A percentile compares a stretch with the other conserved stretches of the same genome.
phyloP scores from a whole-genome alignment of 345 rosid species.

The Populus tremula region DNA sequence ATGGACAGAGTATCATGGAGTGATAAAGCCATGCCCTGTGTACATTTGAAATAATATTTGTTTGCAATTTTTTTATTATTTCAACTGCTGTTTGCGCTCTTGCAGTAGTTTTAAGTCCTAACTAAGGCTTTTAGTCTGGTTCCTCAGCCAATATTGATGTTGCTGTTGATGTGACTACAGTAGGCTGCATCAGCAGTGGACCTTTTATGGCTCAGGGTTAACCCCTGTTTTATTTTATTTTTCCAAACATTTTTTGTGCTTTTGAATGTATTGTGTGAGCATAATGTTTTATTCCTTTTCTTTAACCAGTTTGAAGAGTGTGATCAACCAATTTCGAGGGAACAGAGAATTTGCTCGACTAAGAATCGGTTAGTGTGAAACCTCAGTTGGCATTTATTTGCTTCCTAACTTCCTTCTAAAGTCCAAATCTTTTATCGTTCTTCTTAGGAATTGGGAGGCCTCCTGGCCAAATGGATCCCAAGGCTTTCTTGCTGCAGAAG shows the following conservation, averaged over 20 bases:
- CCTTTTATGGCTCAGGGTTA: background rate
- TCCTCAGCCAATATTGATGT: background rate
- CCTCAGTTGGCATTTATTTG: background rate
- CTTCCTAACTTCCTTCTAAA: background rate
- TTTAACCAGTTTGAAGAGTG: conserved; percentile 47
- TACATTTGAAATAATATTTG: background rate
- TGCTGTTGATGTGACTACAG: background rate
- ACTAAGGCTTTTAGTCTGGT: background rate
- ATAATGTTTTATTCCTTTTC: background rate
- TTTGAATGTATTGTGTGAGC: background rate
- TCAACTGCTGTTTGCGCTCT: background rate
- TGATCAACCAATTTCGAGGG: conserved; percentile 67
- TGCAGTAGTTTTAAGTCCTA: background rate
- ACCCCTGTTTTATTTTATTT: too few relatives aligned
- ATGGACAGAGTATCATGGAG: background rate
- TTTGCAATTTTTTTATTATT: background rate
- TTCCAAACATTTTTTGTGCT: too few relatives aligned
- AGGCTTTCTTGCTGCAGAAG: conserved; percentile 85
- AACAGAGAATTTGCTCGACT: conserved; percentile 84
- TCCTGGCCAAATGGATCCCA: conserved; percentile 97
- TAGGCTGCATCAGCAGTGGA: background rate
- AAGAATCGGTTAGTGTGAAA: conserved; percentile 64
- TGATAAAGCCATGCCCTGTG: background rate
- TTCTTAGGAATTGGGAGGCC: conserved; percentile 74
- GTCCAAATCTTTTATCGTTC: background rate